phyloP scores from a whole-genome alignment of 352 stramenopile genomes.

The Phytopythium aichiense region DNA sequence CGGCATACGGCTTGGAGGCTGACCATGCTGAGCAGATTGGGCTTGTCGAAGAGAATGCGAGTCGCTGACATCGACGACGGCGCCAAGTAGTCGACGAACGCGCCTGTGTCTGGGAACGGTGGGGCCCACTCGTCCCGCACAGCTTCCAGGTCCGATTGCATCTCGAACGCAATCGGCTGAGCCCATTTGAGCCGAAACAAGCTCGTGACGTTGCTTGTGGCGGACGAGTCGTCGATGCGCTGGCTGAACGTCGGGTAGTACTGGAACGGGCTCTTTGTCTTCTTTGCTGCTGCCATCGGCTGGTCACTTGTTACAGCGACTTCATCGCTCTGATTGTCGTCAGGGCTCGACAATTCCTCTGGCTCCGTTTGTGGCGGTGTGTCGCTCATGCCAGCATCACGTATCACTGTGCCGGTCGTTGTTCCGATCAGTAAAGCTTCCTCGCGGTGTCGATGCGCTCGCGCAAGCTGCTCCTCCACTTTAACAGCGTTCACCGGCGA shows the following conservation, averaged over 20 bases:
- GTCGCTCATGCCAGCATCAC: background rate
- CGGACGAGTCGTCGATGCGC: background rate
- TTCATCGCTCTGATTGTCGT: background rate
- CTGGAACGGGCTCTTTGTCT: conserved; percentile 18
- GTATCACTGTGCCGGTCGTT: too few species aligned
- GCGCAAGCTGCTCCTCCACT: conserved; percentile 23
- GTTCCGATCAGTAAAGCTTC: background rate
- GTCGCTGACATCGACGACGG: conserved; percentile 10
- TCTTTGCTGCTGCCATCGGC: background rate
- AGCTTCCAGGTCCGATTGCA: conserved; percentile 21
- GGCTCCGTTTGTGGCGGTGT: background rate
- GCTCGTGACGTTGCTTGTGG: conserved; percentile 8
- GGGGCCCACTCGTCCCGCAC: conserved; percentile 31
- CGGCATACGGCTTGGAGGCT: conserved; percentile 26
- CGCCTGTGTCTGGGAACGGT: conserved; percentile 35
- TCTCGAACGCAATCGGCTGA: conserved; percentile 37
- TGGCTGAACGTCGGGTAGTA: conserved; percentile 30
- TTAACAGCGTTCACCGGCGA: conserved; percentile 21
- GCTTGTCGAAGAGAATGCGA: conserved; percentile 31
- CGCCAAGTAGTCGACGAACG: conserved; percentile 31
- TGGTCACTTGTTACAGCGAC: background rate
- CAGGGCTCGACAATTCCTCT: too few species aligned
- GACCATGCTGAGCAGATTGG: conserved; percentile 29
- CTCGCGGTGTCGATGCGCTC: conserved; percentile 26
- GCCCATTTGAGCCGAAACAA: conserved; percentile 31